Evolutionary conservation across 2,329 filamentous ascomycete species (phyloP).

Genomic region (Chaetomiaceae sp.): DNA sequence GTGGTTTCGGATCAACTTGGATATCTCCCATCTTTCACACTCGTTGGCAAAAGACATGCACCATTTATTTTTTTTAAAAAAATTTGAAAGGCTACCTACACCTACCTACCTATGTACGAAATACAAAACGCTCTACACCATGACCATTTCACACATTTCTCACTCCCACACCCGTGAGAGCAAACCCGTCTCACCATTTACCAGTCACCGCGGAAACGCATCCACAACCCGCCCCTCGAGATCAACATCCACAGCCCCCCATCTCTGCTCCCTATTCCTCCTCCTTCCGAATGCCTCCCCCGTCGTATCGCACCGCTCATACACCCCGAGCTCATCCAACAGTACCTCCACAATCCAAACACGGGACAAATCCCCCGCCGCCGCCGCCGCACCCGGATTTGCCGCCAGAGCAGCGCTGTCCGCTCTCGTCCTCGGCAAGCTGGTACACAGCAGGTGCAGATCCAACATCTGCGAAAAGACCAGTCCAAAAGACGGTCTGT

Average conservation of each 20-base stretch:
- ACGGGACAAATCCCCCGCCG: slow-evolving; percentile 30
- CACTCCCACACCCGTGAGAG: too few species aligned
- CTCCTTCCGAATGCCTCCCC: slow-evolving; percentile 13
- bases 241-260: slow-evolving; percentile 46
- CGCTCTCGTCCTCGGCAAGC: slow-evolving; percentile 36
- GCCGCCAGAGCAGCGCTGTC: slow-evolving; percentile 33
- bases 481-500: slow-evolving; percentile 50
- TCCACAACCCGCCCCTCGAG: slow-evolving; percentile 35
- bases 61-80: too few species aligned
- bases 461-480: slow-evolving; percentile 53
- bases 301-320: slow-evolving; percentile 26
- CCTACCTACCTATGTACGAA: too few species aligned
- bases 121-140: too few species aligned
- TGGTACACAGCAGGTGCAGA: slow-evolving; percentile 50
- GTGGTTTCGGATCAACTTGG: too few species aligned
- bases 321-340: slow-evolving; percentile 47
- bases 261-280: slow-evolving; percentile 49
- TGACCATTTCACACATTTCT: too few species aligned
- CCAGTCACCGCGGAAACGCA: slow-evolving; percentile 34
- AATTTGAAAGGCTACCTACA: too few species aligned
- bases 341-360: slow-evolving; percentile 49
- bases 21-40: background rate
- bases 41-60: too few species aligned
- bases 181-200: too few species aligned
- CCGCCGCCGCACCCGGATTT: slow-evolving; percentile 5